Evolutionary conservation across 2,329 filamentous ascomycete genomes (phyloP).

Genomic region (Scedosporium boydii): DNA sequence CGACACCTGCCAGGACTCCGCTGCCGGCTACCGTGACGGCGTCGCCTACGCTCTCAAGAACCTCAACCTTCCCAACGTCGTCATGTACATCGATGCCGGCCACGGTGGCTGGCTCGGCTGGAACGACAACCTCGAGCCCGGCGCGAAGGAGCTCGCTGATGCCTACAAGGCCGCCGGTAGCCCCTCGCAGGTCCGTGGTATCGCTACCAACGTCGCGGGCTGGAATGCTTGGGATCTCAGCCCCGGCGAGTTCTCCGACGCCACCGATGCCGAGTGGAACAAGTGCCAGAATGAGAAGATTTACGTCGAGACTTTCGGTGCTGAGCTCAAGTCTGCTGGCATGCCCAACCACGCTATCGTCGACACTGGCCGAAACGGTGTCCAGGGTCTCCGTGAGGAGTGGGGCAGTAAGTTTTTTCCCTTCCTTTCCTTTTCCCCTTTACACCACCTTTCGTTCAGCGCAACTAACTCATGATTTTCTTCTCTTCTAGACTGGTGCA

Average conservation of each 20-base stretch:
- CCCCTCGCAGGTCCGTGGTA: constrained; percentile 27
- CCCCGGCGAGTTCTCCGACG: constrained; percentile 29
- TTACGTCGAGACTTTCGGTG: constrained; percentile 30
- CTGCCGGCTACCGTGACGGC: constrained; percentile 43
- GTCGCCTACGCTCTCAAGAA: constrained; percentile 45
- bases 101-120: constrained; percentile 58
- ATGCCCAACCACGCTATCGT: constrained; percentile 33
- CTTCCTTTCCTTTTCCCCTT: neutral
- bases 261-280: constrained; percentile 31
- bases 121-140: constrained; percentile 43
- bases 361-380: constrained; percentile 30
- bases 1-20: constrained; percentile 42
- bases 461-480: constrained; percentile 26
- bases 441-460: too few species aligned
- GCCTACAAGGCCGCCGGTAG: constrained; percentile 26
- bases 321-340: constrained; percentile 25
- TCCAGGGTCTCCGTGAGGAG: constrained; percentile 29
- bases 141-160: constrained; percentile 28
- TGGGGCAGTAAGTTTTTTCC: constrained; percentile 22
- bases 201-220: constrained; percentile 29
- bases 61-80: constrained; percentile 51
- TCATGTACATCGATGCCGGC: constrained; percentile 55
- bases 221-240: constrained; percentile 29
- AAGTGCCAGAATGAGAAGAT: constrained; percentile 31
- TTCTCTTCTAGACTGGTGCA: constrained; percentile 44